Evolutionary conservation across 108 stramenopile species (phyloP).

Genomic region (Nitzschia sp.): DNA sequence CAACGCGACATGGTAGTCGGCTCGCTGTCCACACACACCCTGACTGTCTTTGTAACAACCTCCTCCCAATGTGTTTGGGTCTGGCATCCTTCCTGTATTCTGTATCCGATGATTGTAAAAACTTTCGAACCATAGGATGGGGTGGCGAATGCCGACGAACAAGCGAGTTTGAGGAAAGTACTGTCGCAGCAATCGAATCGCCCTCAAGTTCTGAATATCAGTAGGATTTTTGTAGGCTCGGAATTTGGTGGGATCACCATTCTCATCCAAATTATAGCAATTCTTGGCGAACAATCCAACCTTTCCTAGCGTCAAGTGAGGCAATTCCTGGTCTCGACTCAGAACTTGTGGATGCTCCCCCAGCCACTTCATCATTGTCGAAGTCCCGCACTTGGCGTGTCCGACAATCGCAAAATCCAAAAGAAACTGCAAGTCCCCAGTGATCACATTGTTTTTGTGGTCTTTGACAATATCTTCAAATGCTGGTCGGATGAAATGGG

Average conservation of each 20-base stretch:
- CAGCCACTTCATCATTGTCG: conserved; percentile 5
- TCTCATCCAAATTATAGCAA: conserved; percentile 4
- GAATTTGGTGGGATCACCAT: background rate
- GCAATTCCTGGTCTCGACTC: conserved; percentile 1
- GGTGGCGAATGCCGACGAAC: conserved; percentile 54
- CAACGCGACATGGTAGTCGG: conserved; percentile 18
- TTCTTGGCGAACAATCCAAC: conserved; percentile 6
- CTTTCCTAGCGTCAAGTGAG: background rate
- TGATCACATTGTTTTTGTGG: background rate
- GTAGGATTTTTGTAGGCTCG: conserved; percentile 21
- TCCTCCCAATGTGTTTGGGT: conserved; percentile 16
- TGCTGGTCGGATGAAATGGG: background rate
- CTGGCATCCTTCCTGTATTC: conserved; percentile 6
- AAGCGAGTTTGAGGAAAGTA: conserved; percentile 40
- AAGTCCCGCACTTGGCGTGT: conserved; percentile 63
- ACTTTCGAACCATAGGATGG: conserved; percentile 46
- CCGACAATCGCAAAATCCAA: conserved; percentile 71
- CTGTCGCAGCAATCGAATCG: conserved; percentile 9
- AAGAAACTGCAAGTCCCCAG: conserved; percentile 12
- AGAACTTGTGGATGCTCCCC: conserved; percentile 1
- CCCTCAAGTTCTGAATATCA: conserved; percentile 13
- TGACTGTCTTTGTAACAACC: background rate
- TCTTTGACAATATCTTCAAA: background rate
- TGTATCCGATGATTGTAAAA: conserved; percentile 41
- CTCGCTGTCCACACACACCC: conserved; percentile 21